Evolutionary conservation across 305 asterid species (phyloP).

Genomic region (Fraxinus velutina): DNA sequence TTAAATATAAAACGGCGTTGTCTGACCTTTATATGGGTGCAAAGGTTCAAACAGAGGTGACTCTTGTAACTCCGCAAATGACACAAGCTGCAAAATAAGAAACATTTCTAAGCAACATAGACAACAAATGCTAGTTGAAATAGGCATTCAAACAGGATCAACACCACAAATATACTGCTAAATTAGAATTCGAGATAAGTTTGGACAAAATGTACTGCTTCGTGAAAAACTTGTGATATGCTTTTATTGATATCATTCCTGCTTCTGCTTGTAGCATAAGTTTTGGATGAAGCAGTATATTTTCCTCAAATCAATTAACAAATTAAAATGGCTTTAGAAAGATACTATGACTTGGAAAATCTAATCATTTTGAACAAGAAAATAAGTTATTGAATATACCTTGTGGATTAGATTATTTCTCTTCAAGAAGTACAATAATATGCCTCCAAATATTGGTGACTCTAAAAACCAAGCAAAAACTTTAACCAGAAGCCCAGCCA

Average conservation of each 20-base stretch:
- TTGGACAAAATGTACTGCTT: background rate
- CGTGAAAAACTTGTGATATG: background rate
- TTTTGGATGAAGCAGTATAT: background rate
- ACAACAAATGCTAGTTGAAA: background rate
- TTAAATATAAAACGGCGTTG: background rate
- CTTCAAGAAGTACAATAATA: constrained; percentile 55
- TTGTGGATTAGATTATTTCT: constrained; percentile 75
- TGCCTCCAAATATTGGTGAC: constrained; percentile 54
- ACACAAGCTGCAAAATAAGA: constrained; percentile 61
- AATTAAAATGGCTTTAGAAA: background rate
- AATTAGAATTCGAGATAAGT: background rate
- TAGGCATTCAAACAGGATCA: background rate
- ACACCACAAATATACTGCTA: background rate
- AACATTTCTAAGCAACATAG: background rate
- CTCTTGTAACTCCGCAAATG: constrained; percentile 68
- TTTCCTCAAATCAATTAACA: background rate
- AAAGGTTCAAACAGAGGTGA: constrained; percentile 71
- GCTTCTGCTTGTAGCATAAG: background rate
- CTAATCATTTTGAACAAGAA: background rate
- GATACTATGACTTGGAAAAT: background rate
- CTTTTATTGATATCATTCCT: background rate
- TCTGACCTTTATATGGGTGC: constrained; percentile 59
- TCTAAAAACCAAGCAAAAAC: constrained; percentile 73
- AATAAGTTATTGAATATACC: constrained; percentile 32
- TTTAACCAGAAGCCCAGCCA: constrained; percentile 82